phyloP scores from a whole-genome alignment of 192 early-diverging fungal species.

The Mortierella hygrophila region DNA sequence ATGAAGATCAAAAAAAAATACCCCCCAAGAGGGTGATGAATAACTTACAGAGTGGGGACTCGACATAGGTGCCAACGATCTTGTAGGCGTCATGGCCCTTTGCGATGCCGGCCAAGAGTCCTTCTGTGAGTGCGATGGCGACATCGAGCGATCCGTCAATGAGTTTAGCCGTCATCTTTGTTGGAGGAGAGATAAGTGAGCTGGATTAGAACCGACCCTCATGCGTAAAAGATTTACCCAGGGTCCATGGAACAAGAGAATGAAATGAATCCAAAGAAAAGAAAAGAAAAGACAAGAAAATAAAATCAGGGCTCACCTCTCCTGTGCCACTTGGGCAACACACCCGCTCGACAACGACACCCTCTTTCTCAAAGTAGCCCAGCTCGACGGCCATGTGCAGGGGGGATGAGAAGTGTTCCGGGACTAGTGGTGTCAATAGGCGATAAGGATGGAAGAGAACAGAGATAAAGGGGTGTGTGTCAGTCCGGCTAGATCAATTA shows the following conservation, averaged over 20 bases:
- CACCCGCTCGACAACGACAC: conserved; percentile 71
- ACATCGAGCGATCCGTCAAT: conserved; percentile 78
- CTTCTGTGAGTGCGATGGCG: conserved; percentile 92
- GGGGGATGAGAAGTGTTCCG: conserved; percentile 84
- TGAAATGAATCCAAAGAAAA: neutral
- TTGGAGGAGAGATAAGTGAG: conserved; percentile 26
- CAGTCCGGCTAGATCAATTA: neutral
- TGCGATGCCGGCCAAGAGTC: conserved; percentile 74
- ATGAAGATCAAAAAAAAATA: neutral
- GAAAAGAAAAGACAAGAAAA: conserved; percentile 1
- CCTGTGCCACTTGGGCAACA: conserved; percentile 58
- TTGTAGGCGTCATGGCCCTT: conserved; percentile 71
- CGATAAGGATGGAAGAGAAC: neutral
- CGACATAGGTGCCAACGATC: conserved; percentile 86
- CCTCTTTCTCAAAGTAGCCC: conserved; percentile 64
- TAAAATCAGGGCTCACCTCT: conserved; percentile 26
- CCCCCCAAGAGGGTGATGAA: neutral
- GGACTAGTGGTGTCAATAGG: conserved; percentile 56
- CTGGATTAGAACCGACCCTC: conserved; percentile 2
- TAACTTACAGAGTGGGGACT: conserved; percentile 75
- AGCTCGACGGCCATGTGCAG: conserved; percentile 71
- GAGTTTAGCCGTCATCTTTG: conserved; percentile 69
- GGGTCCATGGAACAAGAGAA: too few relatives aligned
- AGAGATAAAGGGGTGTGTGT: neutral
- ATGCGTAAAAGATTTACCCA: neutral